Evolutionary conservation across 768 basidiomycete species (phyloP), one percentile per base, ranked within the genome.

Genomic region (Pholiota conissans): DNA sequence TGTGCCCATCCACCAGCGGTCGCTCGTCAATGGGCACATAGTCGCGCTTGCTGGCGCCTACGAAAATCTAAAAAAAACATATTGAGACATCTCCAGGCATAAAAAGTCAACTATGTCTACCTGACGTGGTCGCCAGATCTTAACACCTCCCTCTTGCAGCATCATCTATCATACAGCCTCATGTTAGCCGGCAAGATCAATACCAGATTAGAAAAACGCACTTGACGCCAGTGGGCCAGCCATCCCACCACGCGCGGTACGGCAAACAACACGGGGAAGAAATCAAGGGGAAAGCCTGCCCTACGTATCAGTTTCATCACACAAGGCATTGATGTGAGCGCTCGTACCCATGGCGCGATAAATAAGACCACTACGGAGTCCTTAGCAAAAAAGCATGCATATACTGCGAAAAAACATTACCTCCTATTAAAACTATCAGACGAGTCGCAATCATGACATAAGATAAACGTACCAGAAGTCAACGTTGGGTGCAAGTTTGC

Each of bases 241-340:
- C 93, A 95, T 18, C 94, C 93, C 26, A 93, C 92, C 7, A 96
- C 92, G 20, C 94, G 85, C 1, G 94, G 94, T 2, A 96, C 93
- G 18, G 88, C 93, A 67, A 96, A 96, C 29, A 96, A 75, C 20
- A 96, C 93, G 0, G 94, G 93, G 85, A 95, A 95, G 72, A 91
- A 95, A 74, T 96, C 94, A 62, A 91, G 80, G 1, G 94, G 94
- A 81, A 95, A 95, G 42, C 93, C 91, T 91, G 60, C 40, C 10
- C 35, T 57, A 60, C 46, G 29, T 57, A 30, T 56, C 49, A 55
- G 11, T 56, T 9, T 24, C 29, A 50, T 9, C 28, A 55, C 26
- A 3, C 8, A 47, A 16, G 29, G 20, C 26, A n/a, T 14, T 28
- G 10, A 51, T 26, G 42, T 20, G 37, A 34, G 29, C 34, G 32